Base-by-base conservation (phyloP, 306 rosid genomes). In the Pueraria montana region DNA sequence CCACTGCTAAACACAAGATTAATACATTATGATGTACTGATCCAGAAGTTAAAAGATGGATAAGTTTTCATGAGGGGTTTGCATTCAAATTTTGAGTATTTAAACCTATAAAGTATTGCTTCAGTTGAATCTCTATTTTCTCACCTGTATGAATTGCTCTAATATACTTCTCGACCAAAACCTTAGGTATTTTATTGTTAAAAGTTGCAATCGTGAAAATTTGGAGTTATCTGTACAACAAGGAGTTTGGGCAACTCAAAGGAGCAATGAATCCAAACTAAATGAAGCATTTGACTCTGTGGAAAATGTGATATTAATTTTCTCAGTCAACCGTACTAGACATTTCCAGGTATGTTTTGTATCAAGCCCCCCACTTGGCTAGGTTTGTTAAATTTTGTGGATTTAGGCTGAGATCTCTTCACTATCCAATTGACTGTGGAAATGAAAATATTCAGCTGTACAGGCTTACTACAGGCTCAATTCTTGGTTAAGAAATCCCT, bases 241-340 rank as follows among this genome's bases (percentile, higher is more conserved):
- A 96, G 98, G 98, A 86, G 97, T 96, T 67, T 96, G 99, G 98
- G 99, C 99, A 84, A 96, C 99, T 85, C 99, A 96, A 89, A 92
- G 98, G 78, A 96, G 99, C 95, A 96, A 96, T 61, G 99, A 96
- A 77, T 92, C 99, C 78, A 96, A 96, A 89, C 91, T 96, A 62
- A 96, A 91, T 83, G 99, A 96, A 91, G 99, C 99, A 74, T 94
- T 94, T 85, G 99, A 96, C 89, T 89, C 90, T 72, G 94, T 94
- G 75, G 99, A 91, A 72, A 96, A 96, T 84, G 99, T 96, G 82
- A 92, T 96, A 86, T 87, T 96, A 87, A 81, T 96, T 86, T 96
- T 96, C 94, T 96, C 99, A 68, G 99, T 96, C 88, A 96, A 96
- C 82, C 90, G 99, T 82, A 96, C 99, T 86, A 94, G 98, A 42